Evolutionary conservation across 108 stramenopile genomes (phyloP).

Genomic region (Cyclotella atomus): DNA sequence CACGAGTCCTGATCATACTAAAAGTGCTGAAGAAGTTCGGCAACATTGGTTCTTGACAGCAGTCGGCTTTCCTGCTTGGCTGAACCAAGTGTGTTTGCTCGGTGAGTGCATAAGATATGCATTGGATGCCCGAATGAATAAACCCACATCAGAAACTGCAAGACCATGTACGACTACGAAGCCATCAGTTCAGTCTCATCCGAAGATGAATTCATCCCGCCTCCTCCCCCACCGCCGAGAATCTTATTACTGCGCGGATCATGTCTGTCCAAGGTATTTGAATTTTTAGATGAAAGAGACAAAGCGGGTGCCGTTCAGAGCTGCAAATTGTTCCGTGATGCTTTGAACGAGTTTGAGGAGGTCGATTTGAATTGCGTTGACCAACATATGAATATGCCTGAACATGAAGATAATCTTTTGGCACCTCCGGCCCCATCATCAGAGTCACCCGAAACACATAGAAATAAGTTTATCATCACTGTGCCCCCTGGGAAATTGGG

Average conservation of each 20-base stretch:
- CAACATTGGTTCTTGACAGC: no score
- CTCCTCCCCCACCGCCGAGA: constrained; percentile 16
- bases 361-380: neutral
- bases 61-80: no score
- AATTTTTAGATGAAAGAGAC: neutral
- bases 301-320: neutral
- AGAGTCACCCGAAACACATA: neutral
- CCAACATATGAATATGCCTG: neutral
- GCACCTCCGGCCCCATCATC: neutral
- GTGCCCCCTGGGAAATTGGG: constrained; percentile 9
- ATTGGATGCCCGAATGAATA: no score
- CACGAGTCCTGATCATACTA: no score
- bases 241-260: constrained; percentile 4
- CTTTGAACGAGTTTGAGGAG: neutral
- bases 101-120: no score
- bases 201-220: constrained; percentile 12
- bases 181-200: no score
- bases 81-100: no score
- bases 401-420: neutral
- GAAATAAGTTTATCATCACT: neutral
- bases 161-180: no score
- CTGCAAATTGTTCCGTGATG: constrained; percentile 8
- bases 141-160: no score
- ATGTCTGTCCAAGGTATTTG: neutral
- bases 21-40: no score